Evolutionary conservation across 305 asterid species (phyloP), one percentile per base, ranked within the genome.

Genomic region (Coffea humblotiana): DNA sequence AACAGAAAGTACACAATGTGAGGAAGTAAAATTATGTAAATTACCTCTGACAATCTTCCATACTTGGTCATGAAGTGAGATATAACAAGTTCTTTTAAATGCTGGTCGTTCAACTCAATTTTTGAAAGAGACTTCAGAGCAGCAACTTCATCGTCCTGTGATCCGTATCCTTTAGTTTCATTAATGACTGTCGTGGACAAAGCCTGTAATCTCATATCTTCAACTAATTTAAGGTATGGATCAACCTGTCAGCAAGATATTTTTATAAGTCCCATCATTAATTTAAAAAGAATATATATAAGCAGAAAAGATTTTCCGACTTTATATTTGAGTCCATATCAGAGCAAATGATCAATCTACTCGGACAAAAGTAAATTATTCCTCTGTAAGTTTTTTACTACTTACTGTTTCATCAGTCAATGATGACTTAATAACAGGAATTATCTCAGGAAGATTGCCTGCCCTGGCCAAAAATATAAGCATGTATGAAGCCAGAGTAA

Each of bases 401-500:
- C 77, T 79, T 77, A 88, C 91, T 58, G 86, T 85, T 80, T 88
- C 88, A 72, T 78, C 88, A 14, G 89, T 83, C 85, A 88, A 76
- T 51, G 91, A 85, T 73, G 90, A 83, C 83, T 78, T 81, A 51
- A 88, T 87, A 73, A 82, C 72, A 60, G 84, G 86, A 82, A 84
- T 83, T 68, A 88, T 65, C 54, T 83, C 90, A 32, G 79, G 79
- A 67, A 88, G 81, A 86, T 82, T 80, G 84, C 88, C 79, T n/a
- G 87, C 91, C 82, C 85, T 83, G 67, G 91, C 90, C 43, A 79
- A 82, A 63, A 86, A 83, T 72, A 86, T 79, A 56, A 88, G 90
- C 91, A 88, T 88, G 78, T 81, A 85, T 75, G 91, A 83, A 79
- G 90, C 90, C 86, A 86, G 74, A 35, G 90, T 88, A 80, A 86